Percentiles rank a stretch among this genome's conserved stretches.
Evolutionary conservation across 345 rosid species (phyloP).

Genomic region (Camelina hispida): DNA sequence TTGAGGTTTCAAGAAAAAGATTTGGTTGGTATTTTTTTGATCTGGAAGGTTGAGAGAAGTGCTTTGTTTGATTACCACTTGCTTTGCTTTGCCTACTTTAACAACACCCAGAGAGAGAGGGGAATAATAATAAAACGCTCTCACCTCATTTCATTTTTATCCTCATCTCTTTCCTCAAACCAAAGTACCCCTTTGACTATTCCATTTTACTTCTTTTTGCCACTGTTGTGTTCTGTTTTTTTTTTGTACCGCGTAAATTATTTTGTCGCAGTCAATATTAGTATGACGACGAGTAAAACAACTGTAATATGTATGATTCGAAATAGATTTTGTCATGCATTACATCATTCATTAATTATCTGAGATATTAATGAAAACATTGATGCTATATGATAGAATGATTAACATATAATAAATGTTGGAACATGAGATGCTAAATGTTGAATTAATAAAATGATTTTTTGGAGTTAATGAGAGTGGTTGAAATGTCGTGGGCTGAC

Average conservation of each 20-base stretch:
- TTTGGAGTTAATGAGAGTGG: slow-evolving; percentile 28
- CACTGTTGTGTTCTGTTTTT: slow-evolving; percentile 13
- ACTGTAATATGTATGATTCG: neutral
- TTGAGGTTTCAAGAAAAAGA: slow-evolving; percentile 3
- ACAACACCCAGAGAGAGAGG: slow-evolving; percentile 19
- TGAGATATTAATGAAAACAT: neutral
- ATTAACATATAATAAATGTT: neutral
- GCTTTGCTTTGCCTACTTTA: slow-evolving; percentile 27
- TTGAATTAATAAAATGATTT: slow-evolving; percentile 13
- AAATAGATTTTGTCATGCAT: neutral
- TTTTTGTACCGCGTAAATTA: slow-evolving; percentile 32
- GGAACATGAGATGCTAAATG: slow-evolving; percentile 10
- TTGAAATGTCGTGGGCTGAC: slow-evolving; percentile 22
- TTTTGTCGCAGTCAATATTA: neutral
- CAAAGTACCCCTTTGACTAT: slow-evolving; percentile 38
- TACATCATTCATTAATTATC: neutral
- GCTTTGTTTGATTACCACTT: slow-evolving; percentile 45
- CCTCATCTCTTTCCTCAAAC: slow-evolving; percentile 35
- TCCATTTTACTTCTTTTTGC: slow-evolving; percentile 28
- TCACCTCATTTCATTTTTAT: slow-evolving; percentile 36
- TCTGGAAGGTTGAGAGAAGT: slow-evolving; percentile 14
- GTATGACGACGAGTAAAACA: neutral
- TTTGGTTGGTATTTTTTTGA: neutral
- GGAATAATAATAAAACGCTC: slow-evolving; percentile 30
- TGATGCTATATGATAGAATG: neutral